These are phyloP conservation scores for Lactuca saligna DNA, from an alignment of 129 eudicot species.

Conservation along the genomic window DNA sequence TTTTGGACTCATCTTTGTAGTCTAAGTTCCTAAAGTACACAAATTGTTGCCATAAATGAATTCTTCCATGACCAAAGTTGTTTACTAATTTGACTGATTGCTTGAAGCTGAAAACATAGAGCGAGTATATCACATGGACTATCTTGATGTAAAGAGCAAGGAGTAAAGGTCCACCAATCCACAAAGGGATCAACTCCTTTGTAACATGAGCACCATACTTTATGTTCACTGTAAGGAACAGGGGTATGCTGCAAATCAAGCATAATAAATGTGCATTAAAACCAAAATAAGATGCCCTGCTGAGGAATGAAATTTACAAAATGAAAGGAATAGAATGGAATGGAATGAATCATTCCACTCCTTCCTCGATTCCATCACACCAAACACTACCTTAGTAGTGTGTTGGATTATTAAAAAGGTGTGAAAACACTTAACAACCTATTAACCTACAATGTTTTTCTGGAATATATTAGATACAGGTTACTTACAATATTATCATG, in stretches of 20 bases:
- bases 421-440: not conserved
- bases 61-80: constrained; percentile 15
- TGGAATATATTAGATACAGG: not conserved
- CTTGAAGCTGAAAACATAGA: constrained; percentile 62
- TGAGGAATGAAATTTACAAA: too few species aligned
- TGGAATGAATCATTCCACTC: too few species aligned
- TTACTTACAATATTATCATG: constrained; percentile 59
- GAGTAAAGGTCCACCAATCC: constrained; percentile 64
- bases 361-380: too few species aligned
- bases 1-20: constrained; percentile 29
- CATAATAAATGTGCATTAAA: constrained; percentile 3
- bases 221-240: constrained; percentile 50
- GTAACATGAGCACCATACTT: constrained; percentile 56
- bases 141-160: constrained; percentile 50
- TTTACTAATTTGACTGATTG: constrained; percentile 38
- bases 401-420: too few species aligned
- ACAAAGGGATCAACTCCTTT: constrained; percentile 65
- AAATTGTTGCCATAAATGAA: constrained; percentile 40
- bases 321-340: too few species aligned
- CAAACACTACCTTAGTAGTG: too few species aligned
- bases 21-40: constrained; percentile 37
- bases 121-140: constrained; percentile 38
- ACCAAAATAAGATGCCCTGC: not conserved
- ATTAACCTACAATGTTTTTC: not conserved
- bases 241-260: constrained; percentile 60